A percentile compares a stretch with the other conserved stretches of the same genome.
phyloP scores from a whole-genome alignment of 1,139 yeast species.

The Chernovozyma sophiae-reginae region DNA sequence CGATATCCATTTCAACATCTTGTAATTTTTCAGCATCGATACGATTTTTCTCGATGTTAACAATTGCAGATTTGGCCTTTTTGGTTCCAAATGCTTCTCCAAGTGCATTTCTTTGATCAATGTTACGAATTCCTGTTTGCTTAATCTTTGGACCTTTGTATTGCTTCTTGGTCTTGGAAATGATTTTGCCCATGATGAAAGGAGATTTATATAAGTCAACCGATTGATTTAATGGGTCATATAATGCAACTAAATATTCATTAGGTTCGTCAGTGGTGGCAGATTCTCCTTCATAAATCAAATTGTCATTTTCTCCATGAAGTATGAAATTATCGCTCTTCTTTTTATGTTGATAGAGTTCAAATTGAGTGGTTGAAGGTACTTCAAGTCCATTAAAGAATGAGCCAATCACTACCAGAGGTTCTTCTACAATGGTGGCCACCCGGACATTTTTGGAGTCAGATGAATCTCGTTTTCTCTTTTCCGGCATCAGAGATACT shows the following conservation, averaged over 20 bases:
- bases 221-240: constrained; percentile 56
- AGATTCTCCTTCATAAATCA: constrained; percentile 65
- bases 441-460: constrained; percentile 24
- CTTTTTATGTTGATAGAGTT: constrained; percentile 54
- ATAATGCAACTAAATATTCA: constrained; percentile 63
- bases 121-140: constrained; percentile 49
- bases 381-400: constrained; percentile 74
- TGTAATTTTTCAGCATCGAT: constrained; percentile 80
- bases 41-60: constrained; percentile 74
- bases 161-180: constrained; percentile 49
- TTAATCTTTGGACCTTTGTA: constrained; percentile 60
- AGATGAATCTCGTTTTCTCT: background rate
- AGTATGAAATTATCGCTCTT: constrained; percentile 43
- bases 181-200: constrained; percentile 50
- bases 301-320: constrained; percentile 73
- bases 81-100: constrained; percentile 98
- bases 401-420: constrained; percentile 44
- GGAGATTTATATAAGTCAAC: constrained; percentile 64
- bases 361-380: constrained; percentile 57
- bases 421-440: constrained; percentile 26
- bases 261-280: constrained; percentile 35
- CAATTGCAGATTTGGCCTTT: constrained; percentile 88
- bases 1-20: constrained; percentile 72
- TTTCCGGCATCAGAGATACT: background rate
- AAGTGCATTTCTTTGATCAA: constrained; percentile 68